Base-by-base conservation (phyloP, 2,329 filamentous ascomycete genomes). In the Akanthomyces uredinophilus region DNA sequence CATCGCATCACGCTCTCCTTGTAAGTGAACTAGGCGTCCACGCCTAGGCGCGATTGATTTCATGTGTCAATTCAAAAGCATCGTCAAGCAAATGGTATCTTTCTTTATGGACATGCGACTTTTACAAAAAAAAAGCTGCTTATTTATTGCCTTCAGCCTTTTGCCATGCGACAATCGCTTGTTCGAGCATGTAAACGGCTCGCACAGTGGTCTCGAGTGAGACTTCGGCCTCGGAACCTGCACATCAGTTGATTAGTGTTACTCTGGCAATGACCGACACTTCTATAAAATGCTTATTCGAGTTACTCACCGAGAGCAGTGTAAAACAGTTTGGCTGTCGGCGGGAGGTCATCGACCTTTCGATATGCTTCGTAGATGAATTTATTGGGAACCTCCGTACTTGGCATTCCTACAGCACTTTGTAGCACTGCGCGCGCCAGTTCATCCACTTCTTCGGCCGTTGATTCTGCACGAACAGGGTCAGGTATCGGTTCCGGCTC, bases 121-220 rank as follows among this genome's bases (percentile, higher is more conserved):
- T 43, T 32, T 8, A 5, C 24, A 10, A 18, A 16, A 18, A 63
- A 18, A 63, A 41, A n/a, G 46, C 41, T 54, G 16, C 60, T 27
- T 16, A n/a, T n/a, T 35, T 27, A 7, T 44, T 39, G 20, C 41
- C 22, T 55, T 64, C 55, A 32, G 64, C 64, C 35, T 61, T 68
- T 54, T 77, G 75, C 75, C 74, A 77, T 22, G 62, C 59, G 1
- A 72, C 61, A n/a, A 78, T 70, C 11, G 68, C 68, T 20, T 70
- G 70, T 59, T 78, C 76, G 37, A 77, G 64, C 70, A 73, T 75
- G 64, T 77, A 76, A 8, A 78, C 72, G 29, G 74, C 74, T 29
- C 71, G 68, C 3, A 75, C 69, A 18, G 73, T 65, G 37, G 72
- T 70, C 6, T 73, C 69, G 5, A 76, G 65, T 4, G 75, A 69